phyloP scores from a whole-genome alignment of 441 rosid genomes.

The Erodium texanum region DNA sequence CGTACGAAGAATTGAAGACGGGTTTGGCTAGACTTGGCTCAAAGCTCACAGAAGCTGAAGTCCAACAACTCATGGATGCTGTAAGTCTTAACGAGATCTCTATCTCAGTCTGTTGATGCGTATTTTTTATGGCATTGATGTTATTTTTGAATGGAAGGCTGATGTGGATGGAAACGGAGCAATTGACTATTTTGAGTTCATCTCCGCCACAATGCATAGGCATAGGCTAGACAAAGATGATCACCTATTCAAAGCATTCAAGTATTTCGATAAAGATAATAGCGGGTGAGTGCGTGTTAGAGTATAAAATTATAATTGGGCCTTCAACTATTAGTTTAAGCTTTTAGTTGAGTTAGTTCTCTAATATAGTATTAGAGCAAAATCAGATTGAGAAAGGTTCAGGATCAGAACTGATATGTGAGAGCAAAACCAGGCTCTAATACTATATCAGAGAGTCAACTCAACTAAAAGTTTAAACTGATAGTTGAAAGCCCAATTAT shows the following conservation, averaged over 20 bases:
- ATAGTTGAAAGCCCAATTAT: too few relatives aligned
- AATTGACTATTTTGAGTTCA: constrained; percentile 86
- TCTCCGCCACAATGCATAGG: constrained; percentile 86
- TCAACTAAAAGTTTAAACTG: too few relatives aligned
- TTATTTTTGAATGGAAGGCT: constrained; percentile 33
- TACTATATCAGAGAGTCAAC: too few relatives aligned
- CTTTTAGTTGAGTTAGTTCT: too few relatives aligned
- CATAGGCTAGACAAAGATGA: constrained; percentile 72
- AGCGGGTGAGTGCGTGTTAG: constrained; percentile 91
- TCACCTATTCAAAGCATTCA: constrained; percentile 75
- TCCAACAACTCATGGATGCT: constrained; percentile 90
- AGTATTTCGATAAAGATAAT: constrained; percentile 76
- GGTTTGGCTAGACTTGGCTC: constrained; percentile 87
- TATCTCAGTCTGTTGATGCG: too few relatives aligned
- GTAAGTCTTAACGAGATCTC: constrained; percentile 30
- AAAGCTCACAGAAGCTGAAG: constrained; percentile 77
- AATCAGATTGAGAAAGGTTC: not conserved
- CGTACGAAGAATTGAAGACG: constrained; percentile 77
- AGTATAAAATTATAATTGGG: too few relatives aligned
- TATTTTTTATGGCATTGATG: not conserved
- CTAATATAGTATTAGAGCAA: too few relatives aligned
- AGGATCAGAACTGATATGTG: too few relatives aligned
- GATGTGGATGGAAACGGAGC: constrained; percentile 27
- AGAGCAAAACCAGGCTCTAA: too few relatives aligned
- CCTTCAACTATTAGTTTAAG: too few relatives aligned